Percentiles rank a stretch among this genome's conserved stretches.
Evolutionary conservation across 2,329 filamentous ascomycete genomes (phyloP).

Genomic region (Delphinella strobiligena): DNA sequence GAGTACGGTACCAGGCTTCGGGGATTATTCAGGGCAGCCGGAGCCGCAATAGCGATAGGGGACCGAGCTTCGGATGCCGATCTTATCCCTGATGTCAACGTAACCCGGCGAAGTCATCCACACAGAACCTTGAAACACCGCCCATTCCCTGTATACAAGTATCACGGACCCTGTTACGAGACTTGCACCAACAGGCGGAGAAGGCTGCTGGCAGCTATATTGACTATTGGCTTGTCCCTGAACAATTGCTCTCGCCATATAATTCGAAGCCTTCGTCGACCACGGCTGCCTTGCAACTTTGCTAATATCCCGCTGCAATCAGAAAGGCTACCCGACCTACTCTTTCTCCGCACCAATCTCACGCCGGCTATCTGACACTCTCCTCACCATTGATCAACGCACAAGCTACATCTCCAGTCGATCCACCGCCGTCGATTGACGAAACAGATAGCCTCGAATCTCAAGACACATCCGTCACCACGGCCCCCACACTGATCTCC

Average conservation of each 20-base stretch:
- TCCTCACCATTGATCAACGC: constrained; percentile 33
- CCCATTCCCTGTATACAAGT: neutral
- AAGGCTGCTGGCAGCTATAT: neutral
- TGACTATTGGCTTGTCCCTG: too few species aligned
- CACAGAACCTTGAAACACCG: neutral
- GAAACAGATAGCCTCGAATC: neutral
- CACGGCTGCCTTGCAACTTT: neutral
- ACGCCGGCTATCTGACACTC: constrained; percentile 35
- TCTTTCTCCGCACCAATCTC: constrained; percentile 36
- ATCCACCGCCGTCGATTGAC: constrained; percentile 16
- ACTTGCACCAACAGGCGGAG: neutral
- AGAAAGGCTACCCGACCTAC: constrained; percentile 9
- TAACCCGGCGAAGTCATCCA: neutral
- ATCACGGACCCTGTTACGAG: neutral
- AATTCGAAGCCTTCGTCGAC: too few species aligned
- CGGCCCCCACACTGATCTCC: constrained; percentile 11
- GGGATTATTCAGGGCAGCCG: neutral
- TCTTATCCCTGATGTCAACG: neutral
- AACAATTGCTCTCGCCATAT: too few species aligned
- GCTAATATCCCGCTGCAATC: neutral
- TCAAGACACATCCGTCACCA: constrained; percentile 3
- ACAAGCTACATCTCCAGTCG: constrained; percentile 7
- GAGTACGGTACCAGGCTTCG: too few species aligned
- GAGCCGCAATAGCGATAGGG: neutral
- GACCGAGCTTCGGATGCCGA: neutral